Evolutionary conservation across 1,284 basidiomycete species (phyloP).

Genomic region (Marasmius oreades): DNA sequence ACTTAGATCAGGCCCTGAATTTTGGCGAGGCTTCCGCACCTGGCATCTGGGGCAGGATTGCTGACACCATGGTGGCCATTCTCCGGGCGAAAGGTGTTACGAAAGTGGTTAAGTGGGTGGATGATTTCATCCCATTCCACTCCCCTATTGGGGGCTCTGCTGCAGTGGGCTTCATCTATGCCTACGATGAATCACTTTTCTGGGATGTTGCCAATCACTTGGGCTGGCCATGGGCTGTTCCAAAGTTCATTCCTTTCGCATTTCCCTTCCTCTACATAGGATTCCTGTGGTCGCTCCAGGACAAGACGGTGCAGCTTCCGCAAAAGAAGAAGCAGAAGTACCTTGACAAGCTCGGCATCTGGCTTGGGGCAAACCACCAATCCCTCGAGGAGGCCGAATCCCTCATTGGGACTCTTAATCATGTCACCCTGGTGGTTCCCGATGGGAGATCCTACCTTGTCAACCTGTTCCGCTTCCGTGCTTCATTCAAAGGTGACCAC

Average conservation of each 20-base stretch:
- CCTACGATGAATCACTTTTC: slow-evolving; percentile 13
- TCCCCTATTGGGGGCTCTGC: background rate
- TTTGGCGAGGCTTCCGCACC: slow-evolving; percentile 28
- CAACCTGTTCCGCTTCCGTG: slow-evolving; percentile 11
- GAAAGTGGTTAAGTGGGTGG: slow-evolving; percentile 32
- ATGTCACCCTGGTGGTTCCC: slow-evolving; percentile 14
- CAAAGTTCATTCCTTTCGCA: slow-evolving; percentile 27
- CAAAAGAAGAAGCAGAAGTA: slow-evolving; percentile 20
- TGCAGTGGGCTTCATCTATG: slow-evolving; percentile 6
- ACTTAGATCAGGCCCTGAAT: slow-evolving; percentile 24
- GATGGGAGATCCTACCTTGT: slow-evolving; percentile 4
- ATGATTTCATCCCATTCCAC: slow-evolving; percentile 29
- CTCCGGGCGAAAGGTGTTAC: slow-evolving; percentile 11
- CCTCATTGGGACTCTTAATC: slow-evolving; percentile 15
- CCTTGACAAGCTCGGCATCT: background rate
- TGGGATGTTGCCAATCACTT: slow-evolving; percentile 19
- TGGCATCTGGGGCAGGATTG: slow-evolving; percentile 29
- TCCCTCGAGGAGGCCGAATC: background rate
- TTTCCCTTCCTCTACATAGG: no score
- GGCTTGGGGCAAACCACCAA: background rate
- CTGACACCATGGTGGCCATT: slow-evolving; percentile 24
- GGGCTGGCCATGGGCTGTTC: slow-evolving; percentile 27
- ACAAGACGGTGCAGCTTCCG: slow-evolving; percentile 25
- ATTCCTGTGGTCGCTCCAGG: slow-evolving; percentile 31
- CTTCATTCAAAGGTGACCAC: slow-evolving; percentile 5